These are phyloP conservation scores for Zopfia rhizophila DNA, from an alignment of 2,329 filamentous ascomycete species.

Conservation along the genomic window DNA sequence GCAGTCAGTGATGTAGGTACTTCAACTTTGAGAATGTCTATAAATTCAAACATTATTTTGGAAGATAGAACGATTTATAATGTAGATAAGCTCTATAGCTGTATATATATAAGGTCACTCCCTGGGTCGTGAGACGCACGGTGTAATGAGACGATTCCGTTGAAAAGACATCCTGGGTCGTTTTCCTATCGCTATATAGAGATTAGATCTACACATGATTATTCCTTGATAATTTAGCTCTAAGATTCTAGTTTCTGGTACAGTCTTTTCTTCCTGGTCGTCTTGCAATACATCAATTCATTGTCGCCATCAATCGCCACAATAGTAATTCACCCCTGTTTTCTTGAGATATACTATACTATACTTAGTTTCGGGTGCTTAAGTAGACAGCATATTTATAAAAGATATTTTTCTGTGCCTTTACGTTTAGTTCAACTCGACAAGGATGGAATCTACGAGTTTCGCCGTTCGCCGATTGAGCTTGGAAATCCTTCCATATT, in stretches of 20 bases:
- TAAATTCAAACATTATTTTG: too few species aligned
- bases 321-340: conserved; percentile 12
- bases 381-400: conserved; percentile 7
- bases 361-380: conserved; percentile 8
- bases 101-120: conserved; percentile 13
- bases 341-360: conserved; percentile 9
- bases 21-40: too few species aligned
- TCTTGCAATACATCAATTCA: conserved; percentile 11
- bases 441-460: conserved; percentile 11
- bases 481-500: conserved; percentile 4
- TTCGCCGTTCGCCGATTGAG: conserved; percentile 8
- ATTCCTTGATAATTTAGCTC: conserved; percentile 9
- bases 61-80: too few species aligned
- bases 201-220: conserved; percentile 9
- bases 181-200: conserved; percentile 7
- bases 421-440: conserved; percentile 9
- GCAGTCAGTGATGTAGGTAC: too few species aligned
- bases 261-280: conserved; percentile 9
- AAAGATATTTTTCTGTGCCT: conserved; percentile 11
- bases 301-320: conserved; percentile 10
- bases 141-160: conserved; percentile 7
- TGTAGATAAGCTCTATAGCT: too few species aligned
- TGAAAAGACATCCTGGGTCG: conserved; percentile 11
- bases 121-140: conserved; percentile 7
- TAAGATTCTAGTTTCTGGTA: conserved; percentile 12